phyloP scores from a whole-genome alignment of 305 asterid genomes.

The Nicotiana rustica region DNA sequence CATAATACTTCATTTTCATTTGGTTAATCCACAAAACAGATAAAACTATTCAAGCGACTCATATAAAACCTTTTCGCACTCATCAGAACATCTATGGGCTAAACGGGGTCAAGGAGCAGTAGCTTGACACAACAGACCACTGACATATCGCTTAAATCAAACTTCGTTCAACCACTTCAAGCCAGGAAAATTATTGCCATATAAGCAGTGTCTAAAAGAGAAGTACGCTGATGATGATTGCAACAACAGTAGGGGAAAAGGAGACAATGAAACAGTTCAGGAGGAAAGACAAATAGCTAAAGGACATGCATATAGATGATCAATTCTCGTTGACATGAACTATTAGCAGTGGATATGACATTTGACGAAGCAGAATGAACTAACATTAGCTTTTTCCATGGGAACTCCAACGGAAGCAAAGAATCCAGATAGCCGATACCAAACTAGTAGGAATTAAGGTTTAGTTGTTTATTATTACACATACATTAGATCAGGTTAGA shows the following conservation, averaged over 20 bases:
- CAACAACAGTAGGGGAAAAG: neutral
- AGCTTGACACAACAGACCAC: slow-evolving; percentile 14
- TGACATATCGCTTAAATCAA: neutral
- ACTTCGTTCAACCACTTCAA: neutral
- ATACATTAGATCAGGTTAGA: neutral
- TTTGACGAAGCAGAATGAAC: neutral
- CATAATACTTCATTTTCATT: neutral
- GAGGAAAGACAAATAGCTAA: neutral
- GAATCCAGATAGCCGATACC: neutral
- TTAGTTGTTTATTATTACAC: neutral
- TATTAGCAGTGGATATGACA: neutral
- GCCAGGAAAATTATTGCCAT: neutral
- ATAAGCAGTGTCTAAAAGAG: neutral
- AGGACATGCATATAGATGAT: neutral
- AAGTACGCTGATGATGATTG: neutral
- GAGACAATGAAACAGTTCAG: neutral
- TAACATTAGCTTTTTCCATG: neutral
- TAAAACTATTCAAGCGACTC: neutral
- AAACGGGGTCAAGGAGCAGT: neutral
- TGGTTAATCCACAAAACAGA: neutral
- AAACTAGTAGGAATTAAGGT: neutral
- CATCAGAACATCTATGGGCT: neutral
- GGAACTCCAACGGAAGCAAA: neutral
- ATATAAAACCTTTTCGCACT: neutral
- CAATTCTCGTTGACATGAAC: neutral